phyloP scores from a whole-genome alignment of 192 early-diverging fungal genomes.

The Backusella morwellensis region DNA sequence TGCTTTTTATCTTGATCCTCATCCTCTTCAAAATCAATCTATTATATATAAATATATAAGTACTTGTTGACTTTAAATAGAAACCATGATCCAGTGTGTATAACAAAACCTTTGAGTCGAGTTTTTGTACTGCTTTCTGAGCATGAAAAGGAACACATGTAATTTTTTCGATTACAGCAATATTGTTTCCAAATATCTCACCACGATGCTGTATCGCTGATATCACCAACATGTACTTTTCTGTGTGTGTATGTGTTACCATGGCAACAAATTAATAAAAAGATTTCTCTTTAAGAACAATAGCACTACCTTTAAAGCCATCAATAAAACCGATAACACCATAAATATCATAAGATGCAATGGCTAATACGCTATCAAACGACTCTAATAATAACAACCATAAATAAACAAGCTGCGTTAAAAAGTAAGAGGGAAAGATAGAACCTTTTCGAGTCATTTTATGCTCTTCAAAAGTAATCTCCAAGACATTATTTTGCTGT shows the following conservation, averaged over 20 bases:
- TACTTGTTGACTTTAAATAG: not conserved
- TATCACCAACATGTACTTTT: constrained; percentile 36
- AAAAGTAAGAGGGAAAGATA: not conserved
- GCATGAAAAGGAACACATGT: constrained; percentile 36
- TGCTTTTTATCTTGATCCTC: constrained; percentile 12
- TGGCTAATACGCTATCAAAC: constrained; percentile 11
- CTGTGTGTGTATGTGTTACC: not conserved
- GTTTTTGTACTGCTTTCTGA: constrained; percentile 17
- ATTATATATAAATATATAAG: not conserved
- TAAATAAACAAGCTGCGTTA: not conserved
- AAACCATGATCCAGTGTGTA: not conserved
- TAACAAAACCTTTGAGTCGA: constrained; percentile 20
- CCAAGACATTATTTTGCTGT: constrained; percentile 6
- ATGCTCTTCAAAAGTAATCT: constrained; percentile 21
- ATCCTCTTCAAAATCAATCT: constrained; percentile 24
- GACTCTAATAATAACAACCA: constrained; percentile 6
- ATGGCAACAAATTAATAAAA: not conserved
- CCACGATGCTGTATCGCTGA: constrained; percentile 36
- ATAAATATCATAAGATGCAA: constrained; percentile 22
- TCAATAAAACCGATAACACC: constrained; percentile 30
- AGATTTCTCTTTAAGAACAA: not conserved
- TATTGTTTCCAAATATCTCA: constrained; percentile 35
- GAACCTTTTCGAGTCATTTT: constrained; percentile 21
- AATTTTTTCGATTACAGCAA: constrained; percentile 40
- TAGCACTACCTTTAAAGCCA: constrained; percentile 12